Percentiles rank a stretch among this genome's conserved stretches.
Conservation (phyloP, 768 basidiomycete species). For the Leccinum ochraceum region DNA sequence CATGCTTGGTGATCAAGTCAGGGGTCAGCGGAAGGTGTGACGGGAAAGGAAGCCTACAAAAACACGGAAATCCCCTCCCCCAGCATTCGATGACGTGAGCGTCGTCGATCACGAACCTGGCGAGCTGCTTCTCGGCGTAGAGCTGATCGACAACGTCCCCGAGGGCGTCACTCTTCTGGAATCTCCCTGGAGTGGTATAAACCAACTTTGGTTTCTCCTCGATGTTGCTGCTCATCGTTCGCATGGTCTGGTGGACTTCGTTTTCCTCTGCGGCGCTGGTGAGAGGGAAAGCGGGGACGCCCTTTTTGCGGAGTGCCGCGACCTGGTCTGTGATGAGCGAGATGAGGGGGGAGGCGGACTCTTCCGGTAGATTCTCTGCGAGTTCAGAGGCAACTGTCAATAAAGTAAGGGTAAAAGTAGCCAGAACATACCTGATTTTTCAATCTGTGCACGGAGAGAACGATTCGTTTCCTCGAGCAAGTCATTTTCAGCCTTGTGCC, state of each 20-base stretch:
- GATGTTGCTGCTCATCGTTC: slow-evolving; percentile 42
- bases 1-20: slow-evolving; percentile 52
- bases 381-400: background rate
- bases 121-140: slow-evolving; percentile 57
- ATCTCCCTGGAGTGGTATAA: slow-evolving; percentile 91
- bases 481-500: no score
- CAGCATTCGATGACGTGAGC: slow-evolving; percentile 94
- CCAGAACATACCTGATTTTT: background rate
- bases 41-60: slow-evolving; percentile 49
- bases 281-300: slow-evolving; percentile 70
- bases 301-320: slow-evolving; percentile 57
- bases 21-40: slow-evolving; percentile 3
- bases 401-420: background rate
- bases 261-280: slow-evolving; percentile 53
- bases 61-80: slow-evolving; percentile 88
- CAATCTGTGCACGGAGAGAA: background rate
- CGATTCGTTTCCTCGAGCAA: no score
- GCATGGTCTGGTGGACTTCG: slow-evolving; percentile 40
- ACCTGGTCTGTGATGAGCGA: slow-evolving; percentile 93
- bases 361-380: no score
- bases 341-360: slow-evolving; percentile 63
- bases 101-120: slow-evolving; percentile 94
- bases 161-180: slow-evolving; percentile 62
- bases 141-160: slow-evolving; percentile 56
- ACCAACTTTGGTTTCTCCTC: slow-evolving; percentile 62